These are phyloP conservation scores for Fraxinus platypoda DNA, from an alignment of 305 asterid genomes.

Conservation along the genomic window DNA sequence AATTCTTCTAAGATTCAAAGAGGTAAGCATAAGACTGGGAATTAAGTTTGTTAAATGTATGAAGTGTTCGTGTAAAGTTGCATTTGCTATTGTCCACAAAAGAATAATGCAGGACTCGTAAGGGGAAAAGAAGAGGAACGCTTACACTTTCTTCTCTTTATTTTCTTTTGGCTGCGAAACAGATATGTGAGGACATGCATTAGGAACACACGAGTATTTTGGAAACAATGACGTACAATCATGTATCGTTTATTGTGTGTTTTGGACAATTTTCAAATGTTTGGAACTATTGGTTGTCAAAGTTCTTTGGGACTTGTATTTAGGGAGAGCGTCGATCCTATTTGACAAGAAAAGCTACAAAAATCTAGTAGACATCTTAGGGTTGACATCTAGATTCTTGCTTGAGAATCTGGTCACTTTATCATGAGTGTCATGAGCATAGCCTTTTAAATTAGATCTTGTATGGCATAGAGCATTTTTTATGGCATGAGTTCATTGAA, in stretches of 20 bases:
- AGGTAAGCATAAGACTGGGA: slow-evolving; percentile 47
- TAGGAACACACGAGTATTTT: not conserved
- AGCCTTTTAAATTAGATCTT: not conserved
- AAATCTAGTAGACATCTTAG: not conserved
- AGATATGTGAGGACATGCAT: not conserved
- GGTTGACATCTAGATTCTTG: not conserved
- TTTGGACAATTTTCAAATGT: too few relatives aligned
- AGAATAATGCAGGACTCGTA: not conserved
- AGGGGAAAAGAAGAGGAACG: not conserved
- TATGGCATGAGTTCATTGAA: not conserved
- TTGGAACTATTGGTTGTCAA: too few relatives aligned
- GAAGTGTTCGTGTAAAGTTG: not conserved
- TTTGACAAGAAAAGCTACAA: not conserved
- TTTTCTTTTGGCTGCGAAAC: not conserved
- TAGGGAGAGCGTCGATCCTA: not conserved
- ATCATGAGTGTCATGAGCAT: not conserved
- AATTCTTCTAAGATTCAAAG: slow-evolving; percentile 76
- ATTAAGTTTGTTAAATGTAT: not conserved
- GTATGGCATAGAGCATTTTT: too few relatives aligned
- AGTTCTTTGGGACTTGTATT: too few relatives aligned
- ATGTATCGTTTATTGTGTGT: too few relatives aligned
- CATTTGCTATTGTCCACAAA: not conserved
- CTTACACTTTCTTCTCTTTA: not conserved
- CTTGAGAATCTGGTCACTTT: not conserved
- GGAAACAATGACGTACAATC: too few relatives aligned